Percentiles rank a stretch among this genome's conserved stretches.
Conservation (phyloP, 1,284 basidiomycete species). For the Boletus mariae region DNA sequence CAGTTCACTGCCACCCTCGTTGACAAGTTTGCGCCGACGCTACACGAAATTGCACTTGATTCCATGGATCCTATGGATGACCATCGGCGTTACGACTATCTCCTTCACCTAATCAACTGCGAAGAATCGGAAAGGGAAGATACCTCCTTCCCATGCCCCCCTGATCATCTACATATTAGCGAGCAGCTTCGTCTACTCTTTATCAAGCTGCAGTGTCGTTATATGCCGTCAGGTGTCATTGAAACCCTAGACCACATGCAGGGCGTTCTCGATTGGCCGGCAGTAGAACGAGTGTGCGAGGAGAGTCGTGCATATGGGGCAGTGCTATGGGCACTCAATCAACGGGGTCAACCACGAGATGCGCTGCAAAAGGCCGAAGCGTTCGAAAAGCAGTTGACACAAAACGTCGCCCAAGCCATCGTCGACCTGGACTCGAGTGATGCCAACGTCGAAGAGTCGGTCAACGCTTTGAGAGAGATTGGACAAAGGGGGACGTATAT, state of each 20-base stretch:
- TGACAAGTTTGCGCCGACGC: constrained; percentile 60
- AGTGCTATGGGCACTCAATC: constrained; percentile 80
- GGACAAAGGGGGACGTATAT: constrained; percentile 61
- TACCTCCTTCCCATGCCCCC: constrained; percentile 15
- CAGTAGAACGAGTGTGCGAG: constrained; percentile 66
- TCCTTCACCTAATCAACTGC: constrained; percentile 69
- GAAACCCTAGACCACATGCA: constrained; percentile 57
- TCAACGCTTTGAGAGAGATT: constrained; percentile 50
- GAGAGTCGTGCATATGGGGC: constrained; percentile 66
- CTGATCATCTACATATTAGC: constrained; percentile 40
- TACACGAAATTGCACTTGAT: constrained; percentile 60
- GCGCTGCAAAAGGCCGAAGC: constrained; percentile 67
- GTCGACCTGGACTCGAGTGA: constrained; percentile 19
- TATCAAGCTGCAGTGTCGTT: constrained; percentile 69
- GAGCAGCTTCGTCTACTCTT: constrained; percentile 57
- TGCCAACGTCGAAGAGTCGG: constrained; percentile 30
- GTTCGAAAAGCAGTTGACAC: constrained; percentile 57
- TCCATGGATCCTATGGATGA: constrained; percentile 44
- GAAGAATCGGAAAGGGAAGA: constrained; percentile 45
- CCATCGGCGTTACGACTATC: constrained; percentile 71
- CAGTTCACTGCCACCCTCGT: constrained; percentile 71
- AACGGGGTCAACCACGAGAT: constrained; percentile 56
- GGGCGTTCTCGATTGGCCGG: constrained; percentile 50
- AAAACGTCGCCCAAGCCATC: constrained; percentile 44
- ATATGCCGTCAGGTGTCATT: constrained; percentile 67